phyloP scores from a whole-genome alignment of 306 rosid species.

The Prosopis cineraria region DNA sequence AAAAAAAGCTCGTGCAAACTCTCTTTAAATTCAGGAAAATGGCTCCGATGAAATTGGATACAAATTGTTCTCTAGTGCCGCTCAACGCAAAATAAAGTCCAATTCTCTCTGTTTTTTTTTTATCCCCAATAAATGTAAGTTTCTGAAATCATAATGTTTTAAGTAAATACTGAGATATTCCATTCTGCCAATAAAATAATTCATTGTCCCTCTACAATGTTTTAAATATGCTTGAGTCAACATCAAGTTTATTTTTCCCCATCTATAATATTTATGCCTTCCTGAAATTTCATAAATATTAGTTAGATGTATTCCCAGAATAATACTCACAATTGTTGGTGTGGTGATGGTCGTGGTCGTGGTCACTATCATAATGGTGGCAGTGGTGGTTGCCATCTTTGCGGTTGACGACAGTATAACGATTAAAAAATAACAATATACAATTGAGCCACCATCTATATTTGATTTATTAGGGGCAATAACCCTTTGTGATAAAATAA shows the following conservation, averaged over 20 bases:
- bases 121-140: not conserved
- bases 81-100: not conserved
- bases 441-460: not conserved
- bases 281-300: not conserved
- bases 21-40: not conserved
- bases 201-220: not conserved
- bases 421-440: not conserved
- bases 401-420: no score
- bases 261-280: not conserved
- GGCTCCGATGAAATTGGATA: not conserved
- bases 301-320: not conserved
- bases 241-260: not conserved
- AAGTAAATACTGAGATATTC: not conserved
- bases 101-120: not conserved
- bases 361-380: no score
- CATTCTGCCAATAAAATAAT: not conserved
- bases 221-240: not conserved
- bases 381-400: no score
- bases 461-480: not conserved
- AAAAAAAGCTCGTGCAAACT: no score
- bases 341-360: not conserved
- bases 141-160: not conserved
- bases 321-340: not conserved
- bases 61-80: not conserved
- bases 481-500: not conserved